Evolutionary conservation across 176 grass and related monocot species (phyloP).

Genomic region (Thalia dealbata): DNA sequence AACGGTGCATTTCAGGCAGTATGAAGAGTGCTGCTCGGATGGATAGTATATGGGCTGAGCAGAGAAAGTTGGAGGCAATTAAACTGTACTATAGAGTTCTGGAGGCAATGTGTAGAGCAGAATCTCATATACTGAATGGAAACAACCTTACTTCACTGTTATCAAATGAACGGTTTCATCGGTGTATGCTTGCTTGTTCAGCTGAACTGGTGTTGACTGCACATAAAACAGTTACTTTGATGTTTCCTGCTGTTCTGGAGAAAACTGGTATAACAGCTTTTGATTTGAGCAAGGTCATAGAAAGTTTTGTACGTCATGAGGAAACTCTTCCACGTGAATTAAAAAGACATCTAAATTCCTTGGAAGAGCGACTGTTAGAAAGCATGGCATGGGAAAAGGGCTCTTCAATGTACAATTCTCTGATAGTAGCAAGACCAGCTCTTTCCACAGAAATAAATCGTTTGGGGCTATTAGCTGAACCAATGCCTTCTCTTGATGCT

Average conservation of each 20-base stretch:
- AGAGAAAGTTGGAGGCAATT: slow-evolving; percentile 89
- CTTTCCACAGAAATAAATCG: slow-evolving; percentile 73
- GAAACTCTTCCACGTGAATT: slow-evolving; percentile 91
- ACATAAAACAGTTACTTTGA: slow-evolving; percentile 92
- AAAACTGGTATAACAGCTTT: slow-evolving; percentile 96
- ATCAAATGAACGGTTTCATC: slow-evolving; percentile 80
- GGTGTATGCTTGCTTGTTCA: slow-evolving; percentile 95
- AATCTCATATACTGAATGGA: slow-evolving; percentile 61
- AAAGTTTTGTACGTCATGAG: slow-evolving; percentile 95
- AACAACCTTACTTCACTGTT: slow-evolving; percentile 75
- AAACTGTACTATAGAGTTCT: slow-evolving; percentile 90
- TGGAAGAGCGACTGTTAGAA: slow-evolving; percentile 86
- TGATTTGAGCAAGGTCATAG: slow-evolving; percentile 96
- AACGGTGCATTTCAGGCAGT: slow-evolving; percentile 30
- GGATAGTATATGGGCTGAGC: slow-evolving; percentile 93
- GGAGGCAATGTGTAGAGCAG: slow-evolving; percentile 81
- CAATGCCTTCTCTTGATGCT: slow-evolving; percentile 94
- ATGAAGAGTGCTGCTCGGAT: slow-evolving; percentile 45
- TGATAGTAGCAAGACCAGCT: slow-evolving; percentile 69
- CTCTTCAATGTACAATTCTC: slow-evolving; percentile 94
- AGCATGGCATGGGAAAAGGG: slow-evolving; percentile 97
- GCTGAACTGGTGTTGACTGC: slow-evolving; percentile 91
- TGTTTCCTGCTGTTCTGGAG: slow-evolving; percentile 95
- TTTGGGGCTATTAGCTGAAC: slow-evolving; percentile 75
- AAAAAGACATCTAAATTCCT: slow-evolving; percentile 90